phyloP scores from a whole-genome alignment of 2,329 filamentous ascomycete genomes.

The Scedosporium aurantiacum region DNA sequence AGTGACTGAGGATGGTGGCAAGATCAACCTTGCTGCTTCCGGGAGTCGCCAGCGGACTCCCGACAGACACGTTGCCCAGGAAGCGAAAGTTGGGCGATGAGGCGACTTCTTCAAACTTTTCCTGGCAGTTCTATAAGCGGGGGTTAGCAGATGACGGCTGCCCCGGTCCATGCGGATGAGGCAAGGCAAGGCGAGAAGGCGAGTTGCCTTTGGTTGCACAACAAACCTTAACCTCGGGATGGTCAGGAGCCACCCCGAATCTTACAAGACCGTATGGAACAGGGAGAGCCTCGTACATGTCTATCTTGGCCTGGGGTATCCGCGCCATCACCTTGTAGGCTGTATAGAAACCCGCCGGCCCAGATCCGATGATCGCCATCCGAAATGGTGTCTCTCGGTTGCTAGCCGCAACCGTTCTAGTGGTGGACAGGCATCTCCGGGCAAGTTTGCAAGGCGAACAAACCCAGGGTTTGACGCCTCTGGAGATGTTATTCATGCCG shows the following conservation, averaged over 20 bases:
- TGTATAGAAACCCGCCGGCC: conserved; percentile 92
- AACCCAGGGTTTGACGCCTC: background rate
- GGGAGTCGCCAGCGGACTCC: conserved; percentile 29
- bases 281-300: conserved; percentile 94
- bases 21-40: conserved; percentile 49
- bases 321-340: conserved; percentile 74
- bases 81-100: conserved; percentile 76
- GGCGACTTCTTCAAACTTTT: conserved; percentile 85
- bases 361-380: conserved; percentile 83
- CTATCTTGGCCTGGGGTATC: conserved; percentile 60
- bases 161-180: no score
- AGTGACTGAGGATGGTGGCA: conserved; percentile 60
- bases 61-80: conserved; percentile 78
- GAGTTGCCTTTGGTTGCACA: background rate
- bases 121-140: conserved; percentile 68
- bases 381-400: conserved; percentile 47
- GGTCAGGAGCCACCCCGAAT: conserved; percentile 94
- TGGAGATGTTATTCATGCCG: background rate
- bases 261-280: conserved; percentile 87
- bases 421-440: background rate
- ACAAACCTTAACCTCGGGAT: conserved; percentile 89
- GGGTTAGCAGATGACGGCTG: background rate
- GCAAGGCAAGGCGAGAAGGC: background rate
- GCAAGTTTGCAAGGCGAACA: background rate
- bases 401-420: background rate